Base-by-base conservation (phyloP, 179 eudicot species). In the Silene noctiflora region DNA sequence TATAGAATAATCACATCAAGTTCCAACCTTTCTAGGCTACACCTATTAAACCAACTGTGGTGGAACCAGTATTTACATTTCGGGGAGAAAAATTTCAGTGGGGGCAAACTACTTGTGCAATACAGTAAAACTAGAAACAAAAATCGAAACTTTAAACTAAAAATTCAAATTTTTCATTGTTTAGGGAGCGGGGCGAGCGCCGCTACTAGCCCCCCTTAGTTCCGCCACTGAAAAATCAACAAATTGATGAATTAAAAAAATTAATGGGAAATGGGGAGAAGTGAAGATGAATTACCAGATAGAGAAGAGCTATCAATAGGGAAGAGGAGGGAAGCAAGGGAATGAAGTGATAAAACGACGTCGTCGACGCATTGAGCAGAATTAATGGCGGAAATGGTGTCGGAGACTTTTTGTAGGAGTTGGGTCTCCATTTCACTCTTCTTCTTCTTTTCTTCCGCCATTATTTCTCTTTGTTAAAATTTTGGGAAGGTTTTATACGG, bases 261-360 rank as follows among this genome's bases (percentile, higher is more conserved):
- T 0, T 6, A 33, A 24, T 11, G 20, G 29, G 0, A 13, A 69
- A 21, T 8, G 20, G 5, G 0, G 4, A 56, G 24, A 3, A 0
- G 0, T 22, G 35, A 20, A 13, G 12, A 33, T 11, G 17, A 14
- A 8, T 24, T 19, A 89, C 96, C 94, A 82, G 89, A 76, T 71
- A 90, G 44, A 39, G 86, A 76, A 13, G 46, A 78, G 24, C 87
- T 72, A 74, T 94, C 84, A 31, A 90, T 67, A 27, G 94, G 85
- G 76, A 94, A 92, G 33, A 92, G 83, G 27, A 85, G 89, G 56
- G 76, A n/a, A 31, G 92, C 89, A 60, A 92, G 83, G 62, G 97
- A 92, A 81, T 90, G 82, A 21, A 94, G 96, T 17, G 96, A 85
- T 66, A 79, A 63, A 63, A 94, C 81, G 79, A 90, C 91, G 69